Base-by-base conservation (phyloP, 441 rosid species). In the Erodium texanum region DNA sequence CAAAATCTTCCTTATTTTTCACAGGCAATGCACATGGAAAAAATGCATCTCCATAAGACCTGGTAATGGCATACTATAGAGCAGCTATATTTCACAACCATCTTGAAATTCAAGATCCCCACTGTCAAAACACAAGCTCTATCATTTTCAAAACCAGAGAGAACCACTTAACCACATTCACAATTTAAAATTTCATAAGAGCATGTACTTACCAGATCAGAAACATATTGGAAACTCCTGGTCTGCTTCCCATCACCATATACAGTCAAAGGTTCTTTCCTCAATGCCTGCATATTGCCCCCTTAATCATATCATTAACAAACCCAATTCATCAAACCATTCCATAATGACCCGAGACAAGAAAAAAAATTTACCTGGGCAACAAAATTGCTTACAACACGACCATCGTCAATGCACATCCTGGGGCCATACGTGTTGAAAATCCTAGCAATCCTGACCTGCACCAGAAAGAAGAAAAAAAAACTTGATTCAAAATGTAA, bases 241-340 rank as follows among this genome's bases (percentile, higher is more conserved):
- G 98, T 92, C 81, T 92, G 98, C 82, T 88, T 92, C 70, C 98
- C 98, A 72, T 92, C 95, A 24, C 98, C 96, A 80, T 92, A 92
- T 8, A 92, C 98, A 24, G 93, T 87, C 95, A 92, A 69, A 15
- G 98, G 95, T 68, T 92, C 95, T 80, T 92, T 92, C 85, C 98
- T 86, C 65, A 89, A 68, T 2, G 95, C 98, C 98, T 92, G 84
- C 81, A 79, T 19, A 68, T 64, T 45, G 62, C 69, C 67, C 66
- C 15, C 24, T 71, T 70, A 27, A 43, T 24, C 24, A 72, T 36
- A 43, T 24, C 24, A 72, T 24, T 68, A 34, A 36, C 23, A 16
- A 54, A 0, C 48, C 48, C 14, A 41, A 27, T 27, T 36, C 23
- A 65, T 18, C 43, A 32, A 4, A 32, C 6, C 36, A 32, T 32